Percentiles rank a stretch among this genome's conserved stretches.
Evolutionary conservation across 352 stramenopile species (phyloP).

Genomic region (Sclerospora graminicola): DNA sequence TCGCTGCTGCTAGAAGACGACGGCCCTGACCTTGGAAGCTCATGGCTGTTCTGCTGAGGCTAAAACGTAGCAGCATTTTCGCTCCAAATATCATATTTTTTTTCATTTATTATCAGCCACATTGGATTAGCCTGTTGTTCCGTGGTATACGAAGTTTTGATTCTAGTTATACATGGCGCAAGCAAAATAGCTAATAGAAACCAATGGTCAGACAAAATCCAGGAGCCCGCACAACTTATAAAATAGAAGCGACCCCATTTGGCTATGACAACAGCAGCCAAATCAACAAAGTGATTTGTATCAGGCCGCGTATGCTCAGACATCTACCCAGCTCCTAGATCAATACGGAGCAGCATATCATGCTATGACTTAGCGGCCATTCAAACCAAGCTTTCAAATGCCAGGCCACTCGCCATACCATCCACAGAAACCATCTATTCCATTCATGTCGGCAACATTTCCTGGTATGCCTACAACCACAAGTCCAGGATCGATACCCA

Average conservation of each 20-base stretch:
- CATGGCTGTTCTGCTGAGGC: too few relatives aligned
- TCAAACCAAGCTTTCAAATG: slow-evolving; percentile 8
- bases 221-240: neutral
- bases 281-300: slow-evolving; percentile 35
- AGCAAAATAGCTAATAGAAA: too few relatives aligned
- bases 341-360: slow-evolving; percentile 35
- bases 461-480: slow-evolving; percentile 14
- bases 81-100: too few relatives aligned
- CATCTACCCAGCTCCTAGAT: slow-evolving; percentile 49
- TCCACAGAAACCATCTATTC: slow-evolving; percentile 13
- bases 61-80: too few relatives aligned
- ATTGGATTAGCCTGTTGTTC: too few relatives aligned
- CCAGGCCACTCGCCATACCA: slow-evolving; percentile 19
- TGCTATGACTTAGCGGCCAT: slow-evolving; percentile 13
- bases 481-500: slow-evolving; percentile 9
- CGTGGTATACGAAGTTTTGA: too few relatives aligned
- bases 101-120: too few relatives aligned
- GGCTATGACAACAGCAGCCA: slow-evolving; percentile 7
- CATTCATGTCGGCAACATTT: slow-evolving; percentile 19
- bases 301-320: slow-evolving; percentile 54
- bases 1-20: too few relatives aligned
- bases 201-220: too few relatives aligned
- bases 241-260: slow-evolving; percentile 3
- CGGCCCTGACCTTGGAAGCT: too few relatives aligned
- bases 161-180: too few relatives aligned